Percentiles rank a stretch among this genome's conserved stretches.
phyloP scores from a whole-genome alignment of 2,329 filamentous ascomycete species.

The Stachybotrys echinatus region DNA sequence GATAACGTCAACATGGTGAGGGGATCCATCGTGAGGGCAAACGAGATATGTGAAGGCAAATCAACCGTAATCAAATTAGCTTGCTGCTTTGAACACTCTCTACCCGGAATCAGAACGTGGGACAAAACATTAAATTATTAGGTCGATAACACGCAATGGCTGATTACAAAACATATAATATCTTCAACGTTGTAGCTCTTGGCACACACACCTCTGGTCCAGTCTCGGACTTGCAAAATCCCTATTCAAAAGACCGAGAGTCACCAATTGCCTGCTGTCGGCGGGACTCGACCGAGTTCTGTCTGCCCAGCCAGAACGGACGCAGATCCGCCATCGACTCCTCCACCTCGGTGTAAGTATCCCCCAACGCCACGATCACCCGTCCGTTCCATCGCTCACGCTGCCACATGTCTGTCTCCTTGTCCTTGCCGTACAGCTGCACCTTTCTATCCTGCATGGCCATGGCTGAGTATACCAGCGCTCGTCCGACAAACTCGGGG shows the following conservation, averaged over 20 bases:
- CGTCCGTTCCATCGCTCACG: slow-evolving; percentile 24
- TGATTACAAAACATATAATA: too few relatives aligned
- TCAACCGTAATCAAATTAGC: too few relatives aligned
- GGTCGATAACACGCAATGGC: too few relatives aligned
- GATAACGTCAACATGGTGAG: too few relatives aligned
- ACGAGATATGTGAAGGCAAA: too few relatives aligned
- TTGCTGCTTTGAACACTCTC: too few relatives aligned
- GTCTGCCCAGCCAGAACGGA: slow-evolving; percentile 23
- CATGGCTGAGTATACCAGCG: slow-evolving; percentile 29
- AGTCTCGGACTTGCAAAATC: too few relatives aligned
- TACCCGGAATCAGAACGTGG: too few relatives aligned
- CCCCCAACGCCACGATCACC: slow-evolving; percentile 26
- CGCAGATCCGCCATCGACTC: slow-evolving; percentile 14
- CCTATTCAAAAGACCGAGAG: not conserved
- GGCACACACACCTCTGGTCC: too few relatives aligned
- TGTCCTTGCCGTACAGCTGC: slow-evolving; percentile 29
- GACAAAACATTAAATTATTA: too few relatives aligned
- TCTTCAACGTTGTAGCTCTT: too few relatives aligned
- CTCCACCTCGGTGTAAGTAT: slow-evolving; percentile 29
- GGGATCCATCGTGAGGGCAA: too few relatives aligned
- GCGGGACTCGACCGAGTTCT: not conserved
- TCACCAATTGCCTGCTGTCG: not conserved
- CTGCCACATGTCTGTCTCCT: not conserved
- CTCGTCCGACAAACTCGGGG: slow-evolving; percentile 25
- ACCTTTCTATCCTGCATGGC: slow-evolving; percentile 24